phyloP scores from a whole-genome alignment of 2,329 filamentous ascomycete species.

The Trichoderma citrinoviride region DNA sequence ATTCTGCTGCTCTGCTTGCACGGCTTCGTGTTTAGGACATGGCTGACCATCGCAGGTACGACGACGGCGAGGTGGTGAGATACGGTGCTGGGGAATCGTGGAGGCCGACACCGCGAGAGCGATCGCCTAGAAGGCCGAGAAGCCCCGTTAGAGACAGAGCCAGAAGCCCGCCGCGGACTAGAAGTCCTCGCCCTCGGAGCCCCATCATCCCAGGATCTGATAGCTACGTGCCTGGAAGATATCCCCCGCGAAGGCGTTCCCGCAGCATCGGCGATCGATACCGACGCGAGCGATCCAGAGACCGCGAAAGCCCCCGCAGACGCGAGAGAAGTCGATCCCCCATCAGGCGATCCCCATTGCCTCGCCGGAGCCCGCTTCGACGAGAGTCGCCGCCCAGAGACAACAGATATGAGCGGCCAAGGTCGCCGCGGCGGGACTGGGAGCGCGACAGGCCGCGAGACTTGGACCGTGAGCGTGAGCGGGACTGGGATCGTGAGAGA shows the following conservation, averaged over 20 bases:
- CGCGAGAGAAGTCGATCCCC: conserved; percentile 39
- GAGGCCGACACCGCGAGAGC: conserved; percentile 54
- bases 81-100: conserved; percentile 62
- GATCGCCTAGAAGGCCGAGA: conserved; percentile 43
- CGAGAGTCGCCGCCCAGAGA: conserved; percentile 38
- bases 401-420: conserved; percentile 40
- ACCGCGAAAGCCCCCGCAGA: conserved; percentile 39
- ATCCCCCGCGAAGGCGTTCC: conserved; percentile 42
- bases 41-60: conserved; percentile 45
- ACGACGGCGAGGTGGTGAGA: conserved; percentile 60
- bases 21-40: not conserved
- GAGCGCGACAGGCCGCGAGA: conserved; percentile 35
- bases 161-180: conserved; percentile 32
- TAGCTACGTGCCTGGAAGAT: conserved; percentile 47
- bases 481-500: conserved; percentile 32
- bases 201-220: conserved; percentile 42
- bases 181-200: conserved; percentile 31
- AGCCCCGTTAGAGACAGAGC: conserved; percentile 33
- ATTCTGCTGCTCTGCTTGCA: not conserved
- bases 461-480: conserved; percentile 34
- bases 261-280: conserved; percentile 43
- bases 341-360: conserved; percentile 39
- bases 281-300: conserved; percentile 43
- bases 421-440: conserved; percentile 41
- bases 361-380: conserved; percentile 40